These are phyloP conservation scores for Camellia sinensis DNA, from an alignment of 148 eudicot species.

Conservation along the genomic window DNA sequence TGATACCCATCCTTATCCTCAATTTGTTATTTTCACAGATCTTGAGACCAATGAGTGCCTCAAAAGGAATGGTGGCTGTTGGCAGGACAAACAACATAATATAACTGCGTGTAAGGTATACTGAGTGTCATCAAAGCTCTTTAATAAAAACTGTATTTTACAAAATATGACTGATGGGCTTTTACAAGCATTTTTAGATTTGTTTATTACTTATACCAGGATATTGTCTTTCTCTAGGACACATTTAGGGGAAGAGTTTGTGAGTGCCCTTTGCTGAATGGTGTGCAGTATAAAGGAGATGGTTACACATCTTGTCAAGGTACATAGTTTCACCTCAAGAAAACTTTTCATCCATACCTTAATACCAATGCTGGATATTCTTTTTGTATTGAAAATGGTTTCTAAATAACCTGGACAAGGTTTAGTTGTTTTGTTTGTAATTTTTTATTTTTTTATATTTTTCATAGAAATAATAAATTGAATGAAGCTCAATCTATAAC, in stretches of 20 bases:
- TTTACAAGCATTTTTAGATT: neutral
- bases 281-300: constrained; percentile 85
- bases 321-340: constrained; percentile 7
- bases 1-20: neutral
- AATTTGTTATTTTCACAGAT: constrained; percentile 32
- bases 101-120: constrained; percentile 85
- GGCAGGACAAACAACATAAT: constrained; percentile 55
- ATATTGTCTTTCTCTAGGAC: constrained; percentile 46
- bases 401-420: too few relatives aligned
- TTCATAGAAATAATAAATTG: neutral
- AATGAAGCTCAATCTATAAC: neutral
- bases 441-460: too few relatives aligned
- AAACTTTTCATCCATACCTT: too few relatives aligned
- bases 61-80: constrained; percentile 87
- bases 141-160: neutral
- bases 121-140: neutral
- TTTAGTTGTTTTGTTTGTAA: too few relatives aligned
- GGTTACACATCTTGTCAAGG: constrained; percentile 86
- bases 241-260: constrained; percentile 93
- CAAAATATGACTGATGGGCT: neutral
- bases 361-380: too few relatives aligned
- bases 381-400: too few relatives aligned
- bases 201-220: neutral
- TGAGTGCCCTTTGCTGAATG: constrained; percentile 72
- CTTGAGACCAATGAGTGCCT: constrained; percentile 92